A percentile compares a stretch with the other conserved stretches of the same genome.
These are phyloP conservation scores for Cryptococcus jaspeensis DNA, from an alignment of 1,284 basidiomycete genomes.

Conservation along the genomic window DNA sequence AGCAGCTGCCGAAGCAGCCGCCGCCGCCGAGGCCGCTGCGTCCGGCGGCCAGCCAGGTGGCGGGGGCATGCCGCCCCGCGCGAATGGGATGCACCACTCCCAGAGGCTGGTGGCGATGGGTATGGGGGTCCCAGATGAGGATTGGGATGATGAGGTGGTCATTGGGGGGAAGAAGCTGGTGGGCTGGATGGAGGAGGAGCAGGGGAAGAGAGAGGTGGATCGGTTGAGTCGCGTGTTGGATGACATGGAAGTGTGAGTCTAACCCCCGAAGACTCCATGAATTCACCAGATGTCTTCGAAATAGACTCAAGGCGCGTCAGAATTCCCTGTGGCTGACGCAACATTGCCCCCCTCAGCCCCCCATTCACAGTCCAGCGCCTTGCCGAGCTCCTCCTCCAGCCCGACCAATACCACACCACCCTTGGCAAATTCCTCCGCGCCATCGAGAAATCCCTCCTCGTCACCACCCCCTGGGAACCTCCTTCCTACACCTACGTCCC, in stretches of 20 bases:
- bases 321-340: not conserved
- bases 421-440: constrained; percentile 90
- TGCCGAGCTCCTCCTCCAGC: constrained; percentile 75
- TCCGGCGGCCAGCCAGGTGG: too few relatives aligned
- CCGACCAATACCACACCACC: constrained; percentile 69
- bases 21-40: not conserved
- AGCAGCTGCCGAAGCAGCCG: not conserved
- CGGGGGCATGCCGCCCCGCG: not conserved
- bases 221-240: constrained; percentile 66
- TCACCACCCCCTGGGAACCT: constrained; percentile 63
- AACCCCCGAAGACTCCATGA: not conserved
- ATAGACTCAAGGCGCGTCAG: not conserved
- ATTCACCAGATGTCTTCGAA: not conserved
- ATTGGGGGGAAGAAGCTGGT: constrained; percentile 58
- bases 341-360: constrained; percentile 52
- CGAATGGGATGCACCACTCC: constrained; percentile 15
- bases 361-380: constrained; percentile 93
- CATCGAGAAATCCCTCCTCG: constrained; percentile 77
- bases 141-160: constrained; percentile 46
- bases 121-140: constrained; percentile 21
- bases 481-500: constrained; percentile 38
- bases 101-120: constrained; percentile 7
- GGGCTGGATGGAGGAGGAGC: constrained; percentile 56
- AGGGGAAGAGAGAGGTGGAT: constrained; percentile 63
- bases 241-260: constrained; percentile 57